Percentiles rank a stretch among this genome's conserved stretches.
phyloP scores from a whole-genome alignment of 192 early-diverging fungal species.

The Gryganskiella cystojenkinii region DNA sequence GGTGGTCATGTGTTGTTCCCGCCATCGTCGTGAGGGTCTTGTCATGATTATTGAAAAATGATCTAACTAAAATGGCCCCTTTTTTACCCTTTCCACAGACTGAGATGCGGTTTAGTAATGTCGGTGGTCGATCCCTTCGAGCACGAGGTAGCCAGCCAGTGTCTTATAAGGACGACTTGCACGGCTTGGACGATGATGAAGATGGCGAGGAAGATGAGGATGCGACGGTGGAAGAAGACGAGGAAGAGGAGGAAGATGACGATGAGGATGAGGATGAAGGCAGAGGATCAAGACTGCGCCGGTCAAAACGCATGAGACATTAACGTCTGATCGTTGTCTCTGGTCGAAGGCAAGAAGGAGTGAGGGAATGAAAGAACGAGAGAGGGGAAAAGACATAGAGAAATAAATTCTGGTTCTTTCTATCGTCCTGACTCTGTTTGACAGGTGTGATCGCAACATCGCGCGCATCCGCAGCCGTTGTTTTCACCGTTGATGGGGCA shows the following conservation, averaged over 20 bases:
- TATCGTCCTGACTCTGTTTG: too few species aligned
- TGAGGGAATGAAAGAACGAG: neutral
- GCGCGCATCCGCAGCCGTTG: too few species aligned
- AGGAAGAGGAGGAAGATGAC: conserved; percentile 5
- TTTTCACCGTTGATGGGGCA: too few species aligned
- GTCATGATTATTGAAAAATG: too few species aligned
- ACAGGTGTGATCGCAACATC: too few species aligned
- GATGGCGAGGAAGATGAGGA: conserved; percentile 12
- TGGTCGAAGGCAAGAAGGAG: neutral
- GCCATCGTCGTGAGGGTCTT: too few species aligned
- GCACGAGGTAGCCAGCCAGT: conserved; percentile 12
- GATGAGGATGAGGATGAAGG: conserved; percentile 22
- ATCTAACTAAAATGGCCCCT: too few species aligned
- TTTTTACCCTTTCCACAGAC: too few species aligned
- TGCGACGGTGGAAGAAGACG: neutral
- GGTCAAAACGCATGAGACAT: conserved; percentile 33
- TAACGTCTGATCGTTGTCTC: neutral
- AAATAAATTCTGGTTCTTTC: neutral
- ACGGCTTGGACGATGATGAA: conserved; percentile 6
- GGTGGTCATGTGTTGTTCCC: too few species aligned
- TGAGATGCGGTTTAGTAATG: too few species aligned
- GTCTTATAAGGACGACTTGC: conserved; percentile 13
- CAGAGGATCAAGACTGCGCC: conserved; percentile 5
- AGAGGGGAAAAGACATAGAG: neutral
- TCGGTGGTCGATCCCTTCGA: conserved; percentile 24